Evolutionary conservation across 2,329 filamentous ascomycete species (phyloP), one percentile per base, ranked within the genome.

Genomic region (Claviceps cyperi): DNA sequence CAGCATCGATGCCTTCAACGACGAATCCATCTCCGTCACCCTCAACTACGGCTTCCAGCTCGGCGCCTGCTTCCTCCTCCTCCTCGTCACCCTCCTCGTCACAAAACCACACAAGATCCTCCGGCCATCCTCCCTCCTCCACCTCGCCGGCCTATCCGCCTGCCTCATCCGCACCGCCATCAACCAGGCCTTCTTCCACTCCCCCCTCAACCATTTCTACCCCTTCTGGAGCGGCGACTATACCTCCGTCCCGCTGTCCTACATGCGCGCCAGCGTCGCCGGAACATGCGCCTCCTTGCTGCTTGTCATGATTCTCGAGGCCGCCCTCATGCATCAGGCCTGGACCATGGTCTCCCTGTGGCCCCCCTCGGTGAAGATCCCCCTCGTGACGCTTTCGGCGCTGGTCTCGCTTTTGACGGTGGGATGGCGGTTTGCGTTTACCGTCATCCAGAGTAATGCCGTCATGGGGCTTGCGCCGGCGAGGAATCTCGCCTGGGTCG

Each of bases 31-130:
- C 54, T 66, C 62, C 57, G 62, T 67, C 24, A 62, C 61, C 60
- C 79, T 86, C 69, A 83, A 81, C 65, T 86, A 83, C 61, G 81
- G 77, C 48, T 67, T 75, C 17, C 85, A 91, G 62, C 72, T 89
- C 48, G 86, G 86, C 32, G 78, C 83, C 22, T 78, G 77, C 45
- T 55, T 82, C 51, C 66, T 83, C 53, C 76, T 88, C 59, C 69
- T 90, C 17, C 56, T 83, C 43, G 71, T 84, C 32, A 68, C 90
- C 2, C 66, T 88, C 11, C 59, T 83, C 51, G 73, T 90, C 63
- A 89, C 85, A 0, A 77, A 78, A 19, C 62, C 70, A 0, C 70
- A 78, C 55, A 88, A 86, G 62, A 76, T 85, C 52, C 68, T 69
- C 48, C 81, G 82, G 1, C 60, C 71, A 0, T 74, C 86, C 19